Evolutionary conservation across 1,139 yeast species (phyloP), one percentile per base, ranked within the genome.

Genomic region (Pichia sp.): DNA sequence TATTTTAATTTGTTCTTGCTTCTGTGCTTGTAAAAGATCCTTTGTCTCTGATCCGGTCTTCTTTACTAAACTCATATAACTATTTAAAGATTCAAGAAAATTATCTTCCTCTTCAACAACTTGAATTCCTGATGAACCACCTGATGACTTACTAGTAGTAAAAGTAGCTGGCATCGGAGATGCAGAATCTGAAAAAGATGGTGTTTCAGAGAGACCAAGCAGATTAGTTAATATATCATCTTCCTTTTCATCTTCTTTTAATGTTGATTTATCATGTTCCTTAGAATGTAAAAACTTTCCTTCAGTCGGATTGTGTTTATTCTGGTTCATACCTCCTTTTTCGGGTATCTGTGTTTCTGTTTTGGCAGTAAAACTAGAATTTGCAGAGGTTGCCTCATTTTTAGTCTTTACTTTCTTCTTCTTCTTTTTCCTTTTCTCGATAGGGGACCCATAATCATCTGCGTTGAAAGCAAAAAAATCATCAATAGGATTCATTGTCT

Each of bases 81-180:
- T 37, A 20, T 51, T 54, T 23, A 55, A 40, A 31, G 53, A 42
- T 32, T 43, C 42, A 16, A 55, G 40, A 33, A 53, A 52, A 12
- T 33, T 34, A 30, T 51, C 55, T 27, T 54, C 56, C 24, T 30
- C 27, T n/a, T 33, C 36, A 16, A 16, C 16, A 16, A 16, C 16
- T 16, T 16, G 16, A 16, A 16, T 16, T 16, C 16, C 16, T 16
- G 16, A 16, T 16, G 16, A 16, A 16, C 16, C 16, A 16, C 16
- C 16, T 16, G 16, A 16, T 16, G 16, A 16, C 16, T 16, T 16
- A 16, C 16, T 16, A 16, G 16, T 16, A 16, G 16, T 16, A 16
- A 16, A 16, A 16, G 16, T 16, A 16, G 16, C 4, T 27, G 30
- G 35, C 9, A 12, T 7, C 12, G 31, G 9, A 10, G 16, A 30